phyloP scores from a whole-genome alignment of 2,329 filamentous ascomycete species.

The Pseudocercospora eumusae region DNA sequence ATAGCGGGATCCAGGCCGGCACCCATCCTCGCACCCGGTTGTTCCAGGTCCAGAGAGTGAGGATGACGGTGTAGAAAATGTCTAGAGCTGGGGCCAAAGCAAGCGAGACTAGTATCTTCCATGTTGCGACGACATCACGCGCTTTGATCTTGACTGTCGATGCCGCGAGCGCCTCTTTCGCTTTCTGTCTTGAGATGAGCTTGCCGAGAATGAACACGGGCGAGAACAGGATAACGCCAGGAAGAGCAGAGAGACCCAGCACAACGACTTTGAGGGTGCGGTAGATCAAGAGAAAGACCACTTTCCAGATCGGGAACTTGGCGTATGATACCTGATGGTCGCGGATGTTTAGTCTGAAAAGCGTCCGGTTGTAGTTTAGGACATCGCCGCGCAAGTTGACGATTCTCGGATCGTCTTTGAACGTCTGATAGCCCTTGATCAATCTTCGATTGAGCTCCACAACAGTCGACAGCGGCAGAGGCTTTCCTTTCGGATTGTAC shows the following conservation, averaged over 20 bases:
- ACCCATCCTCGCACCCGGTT: constrained; percentile 82
- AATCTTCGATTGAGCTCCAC: constrained; percentile 92
- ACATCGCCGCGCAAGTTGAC: constrained; percentile 73
- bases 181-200: constrained; percentile 77
- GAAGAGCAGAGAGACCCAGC: constrained; percentile 77
- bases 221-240: constrained; percentile 82
- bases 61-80: constrained; percentile 73
- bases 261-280: constrained; percentile 74
- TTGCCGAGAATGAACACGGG: constrained; percentile 86
- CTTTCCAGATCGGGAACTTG: constrained; percentile 74
- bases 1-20: constrained; percentile 77
- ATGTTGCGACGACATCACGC: constrained; percentile 87
- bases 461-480: constrained; percentile 85
- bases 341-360: constrained; percentile 81
- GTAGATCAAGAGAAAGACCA: constrained; percentile 76
- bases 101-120: constrained; percentile 88
- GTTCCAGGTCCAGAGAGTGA: constrained; percentile 75
- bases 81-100: constrained; percentile 81
- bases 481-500: constrained; percentile 93
- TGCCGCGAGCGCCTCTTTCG: constrained; percentile 77
- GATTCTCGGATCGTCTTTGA: constrained; percentile 87
- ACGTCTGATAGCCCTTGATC: constrained; percentile 86
- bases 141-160: constrained; percentile 88
- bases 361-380: constrained; percentile 80
- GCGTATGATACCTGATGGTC: constrained; percentile 96